Evolutionary conservation across 2,329 filamentous ascomycete genomes (phyloP).

Genomic region (Aspergillus fumigatiaffinis): DNA sequence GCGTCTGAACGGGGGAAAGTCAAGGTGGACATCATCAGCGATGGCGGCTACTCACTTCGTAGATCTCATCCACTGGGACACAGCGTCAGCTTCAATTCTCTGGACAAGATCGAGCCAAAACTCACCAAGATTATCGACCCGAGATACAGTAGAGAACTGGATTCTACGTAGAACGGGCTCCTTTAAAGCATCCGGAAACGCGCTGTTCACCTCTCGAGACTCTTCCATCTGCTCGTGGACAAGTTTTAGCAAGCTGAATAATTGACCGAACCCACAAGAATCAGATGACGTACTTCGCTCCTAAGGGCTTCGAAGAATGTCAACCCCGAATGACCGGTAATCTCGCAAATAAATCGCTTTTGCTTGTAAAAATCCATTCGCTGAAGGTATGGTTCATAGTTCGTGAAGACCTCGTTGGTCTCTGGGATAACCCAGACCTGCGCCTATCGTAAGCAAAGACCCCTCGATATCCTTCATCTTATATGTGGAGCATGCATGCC

Average conservation of each 20-base stretch:
- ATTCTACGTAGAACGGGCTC: slow-evolving; percentile 85
- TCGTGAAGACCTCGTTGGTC: slow-evolving; percentile 84
- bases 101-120: slow-evolving; percentile 1
- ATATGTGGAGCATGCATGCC: slow-evolving; percentile 49
- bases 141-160: slow-evolving; percentile 82
- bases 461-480: slow-evolving; percentile 5
- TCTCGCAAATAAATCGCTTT: slow-evolving; percentile 91
- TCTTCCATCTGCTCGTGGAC: slow-evolving; percentile 59
- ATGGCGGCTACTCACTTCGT: slow-evolving; percentile 38
- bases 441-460: slow-evolving; percentile 10
- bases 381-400: slow-evolving; percentile 82
- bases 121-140: slow-evolving; percentile 76
- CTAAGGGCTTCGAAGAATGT: slow-evolving; percentile 89
- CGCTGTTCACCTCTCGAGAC: slow-evolving; percentile 82
- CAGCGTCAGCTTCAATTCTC: slow-evolving; percentile 15
- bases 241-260: slow-evolving; percentile 3
- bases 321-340: slow-evolving; percentile 86
- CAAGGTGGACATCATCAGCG: not conserved
- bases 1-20: slow-evolving; percentile 6
- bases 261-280: slow-evolving; percentile 2
- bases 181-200: slow-evolving; percentile 87
- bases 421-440: slow-evolving; percentile 90
- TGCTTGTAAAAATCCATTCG: slow-evolving; percentile 92
- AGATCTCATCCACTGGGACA: slow-evolving; percentile 46
- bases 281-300: slow-evolving; percentile 68